A percentile compares a stretch with the other conserved stretches of the same genome.
phyloP scores from a whole-genome alignment of 768 basidiomycete genomes.

The Baorangia bicolor region DNA sequence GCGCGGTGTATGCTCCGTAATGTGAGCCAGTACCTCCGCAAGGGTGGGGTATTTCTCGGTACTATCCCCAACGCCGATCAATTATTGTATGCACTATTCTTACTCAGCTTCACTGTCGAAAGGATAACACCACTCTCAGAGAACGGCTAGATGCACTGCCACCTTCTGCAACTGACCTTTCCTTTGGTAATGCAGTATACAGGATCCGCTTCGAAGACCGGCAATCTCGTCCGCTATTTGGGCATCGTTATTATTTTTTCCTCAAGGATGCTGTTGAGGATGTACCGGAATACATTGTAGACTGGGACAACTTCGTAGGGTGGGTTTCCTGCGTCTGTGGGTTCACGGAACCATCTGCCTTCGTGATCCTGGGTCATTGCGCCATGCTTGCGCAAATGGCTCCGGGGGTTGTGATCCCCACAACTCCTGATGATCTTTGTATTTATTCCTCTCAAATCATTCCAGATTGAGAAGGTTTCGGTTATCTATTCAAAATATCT shows the following conservation, averaged over 20 bases:
- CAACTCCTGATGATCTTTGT: neutral
- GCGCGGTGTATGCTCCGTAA: constrained; percentile 92
- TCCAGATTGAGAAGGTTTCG: neutral
- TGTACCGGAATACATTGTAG: constrained; percentile 96
- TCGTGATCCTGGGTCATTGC: neutral
- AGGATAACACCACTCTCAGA: constrained; percentile 40
- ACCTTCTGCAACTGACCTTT: constrained; percentile 60
- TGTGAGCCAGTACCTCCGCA: constrained; percentile 72
- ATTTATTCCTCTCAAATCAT: neutral
- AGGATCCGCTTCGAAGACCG: constrained; percentile 82
- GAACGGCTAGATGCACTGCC: constrained; percentile 72
- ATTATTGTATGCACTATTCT: constrained; percentile 61
- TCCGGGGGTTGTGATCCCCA: neutral
- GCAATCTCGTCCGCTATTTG: constrained; percentile 62
- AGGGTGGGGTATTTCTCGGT: constrained; percentile 93
- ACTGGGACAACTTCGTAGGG: constrained; percentile 91
- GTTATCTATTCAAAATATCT: neutral
- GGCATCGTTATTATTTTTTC: constrained; percentile 93
- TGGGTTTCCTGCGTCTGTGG: constrained; percentile 36
- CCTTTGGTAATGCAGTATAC: constrained; percentile 92
- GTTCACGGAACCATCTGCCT: neutral
- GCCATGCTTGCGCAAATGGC: neutral
- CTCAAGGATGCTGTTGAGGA: constrained; percentile 94
- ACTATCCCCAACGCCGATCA: constrained; percentile 90
- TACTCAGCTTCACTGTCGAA: constrained; percentile 1